Evolutionary conservation across 1,284 basidiomycete genomes (phyloP), one percentile per base, ranked within the genome.

Genomic region (Ganoderma lingzhi): DNA sequence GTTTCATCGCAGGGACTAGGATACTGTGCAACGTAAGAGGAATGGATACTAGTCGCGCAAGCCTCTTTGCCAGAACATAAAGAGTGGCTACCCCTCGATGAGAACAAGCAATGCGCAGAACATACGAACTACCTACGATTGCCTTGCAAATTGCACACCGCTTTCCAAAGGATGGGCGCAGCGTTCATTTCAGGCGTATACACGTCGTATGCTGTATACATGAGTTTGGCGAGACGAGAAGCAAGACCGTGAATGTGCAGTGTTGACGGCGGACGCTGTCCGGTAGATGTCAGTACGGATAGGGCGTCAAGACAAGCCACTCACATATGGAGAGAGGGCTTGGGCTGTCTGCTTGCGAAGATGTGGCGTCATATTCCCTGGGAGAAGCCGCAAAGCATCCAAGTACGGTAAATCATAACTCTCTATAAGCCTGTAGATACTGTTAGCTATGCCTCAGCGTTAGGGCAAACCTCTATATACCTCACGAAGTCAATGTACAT

Each of bases 131-230:
- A 87, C 94, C 73, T 81, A 95, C 96, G 92, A 56, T 90, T 92
- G 41, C 95, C 92, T 60, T 91, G 87, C 69, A 97, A 83, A 15
- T 83, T 83, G 64, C 88, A 86, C 8, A 92, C 86, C 1, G 92
- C 84, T n/a, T 93, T 86, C 94, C 95, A 97, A 37, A 96, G 84
- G 30, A 97, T 81, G 0, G 93, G 93, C 6, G 90, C 89, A 3
- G 87, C 86, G 76, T 98, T 98, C 71, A 88, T 82, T 77, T 95
- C 92, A 0, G 96, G 96, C 8, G 92, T 89, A 58, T 81, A 79
- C n/a, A 97, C 80, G 9, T 85, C 87, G 77, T 88, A 92, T 1
- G 78, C 76, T 14, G 79, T 76, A 62, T 89, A 82, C 70, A 93
- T 77, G 66, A 83, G 82, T 71, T 84, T 86, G 9, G 90, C 91